These are phyloP conservation scores for Chaetomiaceae sp. DNA, from an alignment of 2,329 filamentous ascomycete genomes.

Conservation along the genomic window DNA sequence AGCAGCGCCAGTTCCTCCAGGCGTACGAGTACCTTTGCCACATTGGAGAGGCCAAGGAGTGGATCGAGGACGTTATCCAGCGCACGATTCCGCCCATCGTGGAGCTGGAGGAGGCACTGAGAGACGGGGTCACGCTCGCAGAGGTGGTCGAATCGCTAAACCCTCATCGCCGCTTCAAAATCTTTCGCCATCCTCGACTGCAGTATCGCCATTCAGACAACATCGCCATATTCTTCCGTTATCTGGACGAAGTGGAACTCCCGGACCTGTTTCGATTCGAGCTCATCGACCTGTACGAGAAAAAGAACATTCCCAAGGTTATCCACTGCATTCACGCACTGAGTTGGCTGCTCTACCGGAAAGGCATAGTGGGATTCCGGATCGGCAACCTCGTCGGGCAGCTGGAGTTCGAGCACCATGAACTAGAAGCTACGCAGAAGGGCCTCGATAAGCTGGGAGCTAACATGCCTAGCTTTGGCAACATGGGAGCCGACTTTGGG, in stretches of 20 bases:
- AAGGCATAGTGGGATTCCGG: slow-evolving; percentile 90
- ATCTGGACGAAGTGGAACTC: slow-evolving; percentile 83
- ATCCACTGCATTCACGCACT: slow-evolving; percentile 98
- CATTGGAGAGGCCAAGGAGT: slow-evolving; percentile 97
- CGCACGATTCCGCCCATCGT: slow-evolving; percentile 86
- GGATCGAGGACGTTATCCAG: slow-evolving; percentile 90
- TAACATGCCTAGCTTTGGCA: slow-evolving; percentile 96
- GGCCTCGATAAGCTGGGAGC: slow-evolving; percentile 92
- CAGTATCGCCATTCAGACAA: slow-evolving; percentile 98
- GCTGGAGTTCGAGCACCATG: slow-evolving; percentile 94
- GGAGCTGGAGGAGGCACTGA: slow-evolving; percentile 84
- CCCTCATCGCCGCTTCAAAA: slow-evolving; percentile 68
- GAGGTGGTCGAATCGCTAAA: slow-evolving; percentile 89
- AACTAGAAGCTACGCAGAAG: slow-evolving; percentile 94
- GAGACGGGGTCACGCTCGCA: slow-evolving; percentile 89
- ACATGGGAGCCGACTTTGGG: slow-evolving; percentile 94
- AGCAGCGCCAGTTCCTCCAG: slow-evolving; percentile 91
- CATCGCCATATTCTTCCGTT: slow-evolving; percentile 92
- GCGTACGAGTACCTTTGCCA: slow-evolving; percentile 99
- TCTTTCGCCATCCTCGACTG: slow-evolving; percentile 79
- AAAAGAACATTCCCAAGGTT: slow-evolving; percentile 98
- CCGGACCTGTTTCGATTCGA: slow-evolving; percentile 97
- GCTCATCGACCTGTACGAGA: slow-evolving; percentile 95
- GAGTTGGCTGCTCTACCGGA: slow-evolving; percentile 94
- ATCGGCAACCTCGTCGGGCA: slow-evolving; percentile 97